phyloP scores from a whole-genome alignment of 768 basidiomycete genomes.

The Rhodosporidiobolus sp. region DNA sequence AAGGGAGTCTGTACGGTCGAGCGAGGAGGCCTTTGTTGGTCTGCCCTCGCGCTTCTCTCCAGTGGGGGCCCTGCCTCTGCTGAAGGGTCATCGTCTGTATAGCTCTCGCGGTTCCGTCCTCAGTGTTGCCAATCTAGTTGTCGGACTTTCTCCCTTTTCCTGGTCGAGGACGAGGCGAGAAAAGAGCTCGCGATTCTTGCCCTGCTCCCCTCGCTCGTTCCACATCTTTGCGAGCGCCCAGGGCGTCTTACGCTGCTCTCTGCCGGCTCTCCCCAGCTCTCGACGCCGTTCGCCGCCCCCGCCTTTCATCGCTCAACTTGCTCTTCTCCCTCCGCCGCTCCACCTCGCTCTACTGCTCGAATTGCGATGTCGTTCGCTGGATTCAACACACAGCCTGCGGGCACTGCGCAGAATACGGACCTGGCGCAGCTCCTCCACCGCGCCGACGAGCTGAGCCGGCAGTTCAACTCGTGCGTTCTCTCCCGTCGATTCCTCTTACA shows the following conservation, averaged over 20 bases:
- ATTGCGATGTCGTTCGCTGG: background rate
- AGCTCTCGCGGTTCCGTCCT: background rate
- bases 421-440: slow-evolving; percentile 29
- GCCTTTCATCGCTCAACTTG: background rate
- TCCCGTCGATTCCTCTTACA: too few relatives aligned
- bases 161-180: background rate
- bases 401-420: background rate
- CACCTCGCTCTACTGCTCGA: background rate
- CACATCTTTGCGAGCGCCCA: too few relatives aligned
- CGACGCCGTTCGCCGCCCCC: background rate
- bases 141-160: background rate
- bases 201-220: too few relatives aligned
- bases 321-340: background rate
- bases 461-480: slow-evolving; percentile 19
- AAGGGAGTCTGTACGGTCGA: background rate
- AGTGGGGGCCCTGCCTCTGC: background rate
- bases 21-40: slow-evolving; percentile 16
- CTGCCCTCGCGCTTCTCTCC: background rate
- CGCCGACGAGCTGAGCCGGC: slow-evolving; percentile 28
- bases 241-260: too few relatives aligned
- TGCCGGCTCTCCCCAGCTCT: too few relatives aligned
- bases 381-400: background rate
- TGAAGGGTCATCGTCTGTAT: background rate
- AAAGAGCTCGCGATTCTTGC: background rate
- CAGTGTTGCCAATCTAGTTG: slow-evolving; percentile 1